Evolutionary conservation across 2,329 filamentous ascomycete genomes (phyloP).

Genomic region (Botrytis fragariae): DNA sequence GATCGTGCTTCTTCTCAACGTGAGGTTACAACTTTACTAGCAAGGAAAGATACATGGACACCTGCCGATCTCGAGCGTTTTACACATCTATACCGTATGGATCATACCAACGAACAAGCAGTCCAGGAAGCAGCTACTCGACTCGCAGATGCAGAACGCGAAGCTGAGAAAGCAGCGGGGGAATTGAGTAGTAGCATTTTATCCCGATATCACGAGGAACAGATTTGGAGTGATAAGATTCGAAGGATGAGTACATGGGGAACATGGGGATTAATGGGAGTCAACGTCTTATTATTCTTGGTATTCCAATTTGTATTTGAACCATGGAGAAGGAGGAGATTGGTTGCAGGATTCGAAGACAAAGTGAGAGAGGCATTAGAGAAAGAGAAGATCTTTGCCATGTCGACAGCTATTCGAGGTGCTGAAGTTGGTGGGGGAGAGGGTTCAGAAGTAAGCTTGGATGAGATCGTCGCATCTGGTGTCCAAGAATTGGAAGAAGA

Average conservation of each 20-base stretch:
- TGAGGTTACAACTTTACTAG: constrained; percentile 90
- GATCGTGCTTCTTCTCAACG: constrained; percentile 86
- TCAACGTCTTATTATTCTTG: constrained; percentile 88
- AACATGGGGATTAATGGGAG: constrained; percentile 95
- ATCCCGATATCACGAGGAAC: constrained; percentile 94
- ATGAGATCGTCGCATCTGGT: constrained; percentile 30
- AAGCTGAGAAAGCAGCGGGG: constrained; percentile 73
- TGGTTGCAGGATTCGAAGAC: constrained; percentile 81
- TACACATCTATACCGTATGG: constrained; percentile 84
- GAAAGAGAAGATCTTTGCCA: constrained; percentile 27
- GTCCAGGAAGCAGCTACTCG: constrained; percentile 70
- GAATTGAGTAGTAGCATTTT: constrained; percentile 80
- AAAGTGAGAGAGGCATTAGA: constrained; percentile 66
- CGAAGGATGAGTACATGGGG: constrained; percentile 96
- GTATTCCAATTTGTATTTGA: constrained; percentile 86
- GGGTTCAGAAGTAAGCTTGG: constrained; percentile 23
- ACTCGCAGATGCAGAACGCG: constrained; percentile 72
- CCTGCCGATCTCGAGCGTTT: constrained; percentile 88
- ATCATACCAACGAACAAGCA: constrained; percentile 88
- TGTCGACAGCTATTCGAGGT: constrained; percentile 20
- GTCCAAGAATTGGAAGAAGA: constrained; percentile 31
- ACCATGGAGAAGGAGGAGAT: constrained; percentile 79
- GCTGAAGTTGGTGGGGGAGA: constrained; percentile 15
- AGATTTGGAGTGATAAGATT: constrained; percentile 99
- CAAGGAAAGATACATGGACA: constrained; percentile 90